Percentiles rank a stretch among this genome's conserved stretches.
phyloP scores from a whole-genome alignment of 2,329 filamentous ascomycete genomes.

The Aspergillus bombycis region DNA sequence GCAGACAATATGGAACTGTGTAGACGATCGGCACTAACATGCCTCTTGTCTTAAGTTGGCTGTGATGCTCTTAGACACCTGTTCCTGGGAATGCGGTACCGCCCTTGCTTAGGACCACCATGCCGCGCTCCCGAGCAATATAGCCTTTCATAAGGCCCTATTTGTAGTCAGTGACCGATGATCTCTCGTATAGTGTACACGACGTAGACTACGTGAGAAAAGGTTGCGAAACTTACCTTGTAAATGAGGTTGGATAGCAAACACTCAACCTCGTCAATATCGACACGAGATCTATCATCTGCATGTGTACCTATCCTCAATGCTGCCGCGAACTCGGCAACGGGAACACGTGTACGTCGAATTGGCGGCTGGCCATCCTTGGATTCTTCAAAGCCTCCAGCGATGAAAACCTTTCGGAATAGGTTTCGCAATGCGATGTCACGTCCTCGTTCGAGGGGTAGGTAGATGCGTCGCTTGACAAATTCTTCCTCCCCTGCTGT shows the following conservation, averaged over 20 bases:
- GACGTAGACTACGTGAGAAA: not conserved
- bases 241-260: constrained; percentile 96
- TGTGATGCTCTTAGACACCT: constrained; percentile 55
- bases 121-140: constrained; percentile 85
- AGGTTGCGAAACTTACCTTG: constrained; percentile 66
- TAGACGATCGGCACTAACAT: not conserved
- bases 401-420: constrained; percentile 85
- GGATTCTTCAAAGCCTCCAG: constrained; percentile 76
- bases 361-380: constrained; percentile 69
- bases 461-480: constrained; percentile 88
- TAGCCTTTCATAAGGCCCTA: constrained; percentile 97
- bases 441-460: constrained; percentile 87
- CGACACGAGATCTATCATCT: constrained; percentile 61
- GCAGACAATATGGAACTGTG: not conserved
- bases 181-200: not conserved
- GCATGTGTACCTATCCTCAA: constrained; percentile 69
- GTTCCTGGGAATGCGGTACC: constrained; percentile 89
- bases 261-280: constrained; percentile 94
- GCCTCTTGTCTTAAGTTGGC: not conserved
- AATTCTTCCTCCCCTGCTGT: constrained; percentile 86
- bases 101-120: constrained; percentile 89
- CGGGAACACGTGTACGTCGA: constrained; percentile 73
- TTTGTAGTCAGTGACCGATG: constrained; percentile 21
- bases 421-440: constrained; percentile 92
- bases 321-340: constrained; percentile 83